These are phyloP conservation scores for Pestalotiopsis sp. DNA, from an alignment of 2,329 filamentous ascomycete species.

Conservation along the genomic window DNA sequence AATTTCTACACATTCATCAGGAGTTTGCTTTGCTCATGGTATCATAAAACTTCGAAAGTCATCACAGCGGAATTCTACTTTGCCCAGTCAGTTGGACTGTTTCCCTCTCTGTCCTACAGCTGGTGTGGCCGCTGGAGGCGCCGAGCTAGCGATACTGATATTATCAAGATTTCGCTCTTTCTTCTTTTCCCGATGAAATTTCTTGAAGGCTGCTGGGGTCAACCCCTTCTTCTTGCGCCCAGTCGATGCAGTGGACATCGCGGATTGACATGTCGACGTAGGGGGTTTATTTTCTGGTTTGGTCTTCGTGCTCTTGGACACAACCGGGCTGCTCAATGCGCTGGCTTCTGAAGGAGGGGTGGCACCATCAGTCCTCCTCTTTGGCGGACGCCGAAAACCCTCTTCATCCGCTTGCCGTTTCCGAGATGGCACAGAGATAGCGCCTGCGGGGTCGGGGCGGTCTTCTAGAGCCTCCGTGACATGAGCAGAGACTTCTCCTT, in stretches of 20 bases:
- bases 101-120: neutral
- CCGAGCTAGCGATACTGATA: slow-evolving; percentile 9
- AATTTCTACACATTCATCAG: neutral
- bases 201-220: neutral
- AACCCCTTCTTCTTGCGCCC: neutral
- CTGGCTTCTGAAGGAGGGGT: neutral
- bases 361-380: neutral
- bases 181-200: neutral
- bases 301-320: neutral
- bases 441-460: neutral
- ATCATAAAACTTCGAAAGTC: neutral
- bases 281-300: neutral
- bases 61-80: neutral
- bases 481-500: neutral
- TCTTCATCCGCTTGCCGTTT: neutral
- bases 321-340: neutral
- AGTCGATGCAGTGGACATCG: neutral
- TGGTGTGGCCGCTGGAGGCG: neutral
- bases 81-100: neutral
- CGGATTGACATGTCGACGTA: neutral
- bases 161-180: neutral
- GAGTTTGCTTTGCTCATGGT: neutral
- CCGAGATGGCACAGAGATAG: neutral
- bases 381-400: neutral
- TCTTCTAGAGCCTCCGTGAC: neutral